Conservation (phyloP, 306 rosid genomes). For the Pyrus bretschneideri region DNA sequence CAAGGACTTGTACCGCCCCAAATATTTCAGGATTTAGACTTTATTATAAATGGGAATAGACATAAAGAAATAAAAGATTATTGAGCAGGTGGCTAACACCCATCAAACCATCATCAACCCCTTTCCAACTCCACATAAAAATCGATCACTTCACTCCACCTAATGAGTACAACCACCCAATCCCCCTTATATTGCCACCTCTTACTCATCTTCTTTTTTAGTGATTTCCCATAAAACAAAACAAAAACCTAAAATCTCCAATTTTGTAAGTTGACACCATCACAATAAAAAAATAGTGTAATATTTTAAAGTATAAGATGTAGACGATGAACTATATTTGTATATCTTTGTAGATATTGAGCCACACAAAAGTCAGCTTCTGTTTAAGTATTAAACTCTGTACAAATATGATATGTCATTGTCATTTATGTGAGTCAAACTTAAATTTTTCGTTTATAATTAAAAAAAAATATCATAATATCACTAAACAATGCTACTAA, state of each 20-base stretch:
- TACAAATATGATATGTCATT: too few species aligned
- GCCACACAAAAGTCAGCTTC: too few species aligned
- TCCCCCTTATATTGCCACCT: constrained; percentile 1
- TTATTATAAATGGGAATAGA: neutral
- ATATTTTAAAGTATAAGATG: too few species aligned
- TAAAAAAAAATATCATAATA: too few species aligned
- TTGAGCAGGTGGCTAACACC: constrained; percentile 28
- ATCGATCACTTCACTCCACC: constrained; percentile 27
- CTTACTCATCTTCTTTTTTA: neutral
- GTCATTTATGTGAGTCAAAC: too few species aligned
- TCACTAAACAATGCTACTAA: too few species aligned
- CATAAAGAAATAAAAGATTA: neutral
- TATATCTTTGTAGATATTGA: too few species aligned
- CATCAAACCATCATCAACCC: constrained; percentile 16
- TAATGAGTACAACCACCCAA: constrained; percentile 1
- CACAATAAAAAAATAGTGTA: too few species aligned
- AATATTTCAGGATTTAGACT: neutral
- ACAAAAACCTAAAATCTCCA: neutral
- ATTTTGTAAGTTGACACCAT: neutral
- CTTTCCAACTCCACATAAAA: neutral
- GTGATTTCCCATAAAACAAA: neutral
- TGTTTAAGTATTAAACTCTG: too few species aligned
- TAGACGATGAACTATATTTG: too few species aligned
- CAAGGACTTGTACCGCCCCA: neutral
- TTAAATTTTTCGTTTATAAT: too few species aligned